Evolutionary conservation across 2,329 filamentous ascomycete species (phyloP), one percentile per base, ranked within the genome.

Genomic region (Colletotrichum musae): DNA sequence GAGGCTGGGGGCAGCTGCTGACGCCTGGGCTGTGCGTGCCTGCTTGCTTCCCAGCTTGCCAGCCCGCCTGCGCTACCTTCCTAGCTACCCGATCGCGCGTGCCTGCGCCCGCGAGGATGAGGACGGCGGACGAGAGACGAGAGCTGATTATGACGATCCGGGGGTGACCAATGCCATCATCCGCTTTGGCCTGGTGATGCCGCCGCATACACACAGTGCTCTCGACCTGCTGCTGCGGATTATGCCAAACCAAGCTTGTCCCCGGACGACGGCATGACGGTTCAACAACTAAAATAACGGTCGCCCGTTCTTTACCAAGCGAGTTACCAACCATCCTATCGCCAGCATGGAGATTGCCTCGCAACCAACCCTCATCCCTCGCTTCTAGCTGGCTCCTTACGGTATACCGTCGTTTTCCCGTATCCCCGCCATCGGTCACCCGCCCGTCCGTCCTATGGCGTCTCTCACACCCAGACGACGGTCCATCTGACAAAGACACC

Each of bases 401-500:
- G 50, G 61, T 43, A 64, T 60, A 28, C 54, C 54, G 61, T 69
- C 39, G 18, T 16, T 39, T 53, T 66, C 62, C 63, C 51, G 50
- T 56, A 51, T 51, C 51, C 56, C 36, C 66, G 62, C 57, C 57
- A 56, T 60, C 67, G 57, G 62, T 70, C 67, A 70, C 58, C 62
- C 43, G 62, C 56, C 48, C 32, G 63, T 60, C 56, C 36, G 54
- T 59, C 62, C 66, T 60, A 47, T 66, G 50, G 66, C 52, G 61
- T 21, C 56, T 53, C 13, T 51, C 39, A 39, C 66, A 61, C 50
- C 66, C 56, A 67, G 43, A 51, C 56, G 36, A 51, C 56, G 36
- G 18, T 57, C 62, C 67, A 51, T 57, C 57, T 70, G 67, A 70
- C 67, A 67, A 66, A 60, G 62, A 47, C 68, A 70, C 68, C 68